Base-by-base conservation (phyloP, 2,329 filamentous ascomycete species). In the Ceratocystis albifundus region DNA sequence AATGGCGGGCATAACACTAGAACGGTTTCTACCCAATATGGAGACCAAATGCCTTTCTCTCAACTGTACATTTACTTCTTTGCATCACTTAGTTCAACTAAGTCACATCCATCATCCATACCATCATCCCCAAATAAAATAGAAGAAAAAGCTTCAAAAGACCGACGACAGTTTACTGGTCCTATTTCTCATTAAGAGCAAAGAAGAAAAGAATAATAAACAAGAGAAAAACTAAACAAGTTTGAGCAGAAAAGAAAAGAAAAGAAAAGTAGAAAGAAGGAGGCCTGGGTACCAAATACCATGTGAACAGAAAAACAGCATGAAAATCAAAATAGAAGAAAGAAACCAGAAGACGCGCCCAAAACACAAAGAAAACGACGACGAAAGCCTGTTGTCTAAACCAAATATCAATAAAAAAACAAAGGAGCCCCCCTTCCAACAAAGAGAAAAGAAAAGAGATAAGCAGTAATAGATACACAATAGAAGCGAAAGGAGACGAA, bases 241-340 rank as follows among this genome's bases (percentile, higher is more conserved):
- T 25, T 28, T 70, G 71, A 72, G 74, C 70, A 68, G 69, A 64
- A 63, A 50, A 5, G 17, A 50, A 63, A 50, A 5, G 17, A 50
- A 55, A 44, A 65, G 20, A 20, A 65, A 25, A 8, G 46, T 22
- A 64, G 44, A 50, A 30, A 41, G 36, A 45, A 66, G 32, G 15
- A n/a, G 22, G 57, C 36, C 45, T 64, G 28, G 36, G 64, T 41
- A 48, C 61, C 25, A 45, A 28, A 61, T 50, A 64, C 53, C 36
- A 36, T 57, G 32, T 55, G 53, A 64, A 64, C 44, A 59, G 30
- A 28, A 48, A 53, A 63, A 12, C 36, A 41, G 15, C 50, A 36
- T 41, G 55, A 25, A 53, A 28, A 25, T 25, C 32, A 28, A 28
- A 20, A 57, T 55, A 48, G 36, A 22, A 57, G 61, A 65, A 67